A percentile compares a stretch with the other conserved stretches of the same genome.
phyloP scores from a whole-genome alignment of 2,329 filamentous ascomycete species.

The Fusarium succisae region DNA sequence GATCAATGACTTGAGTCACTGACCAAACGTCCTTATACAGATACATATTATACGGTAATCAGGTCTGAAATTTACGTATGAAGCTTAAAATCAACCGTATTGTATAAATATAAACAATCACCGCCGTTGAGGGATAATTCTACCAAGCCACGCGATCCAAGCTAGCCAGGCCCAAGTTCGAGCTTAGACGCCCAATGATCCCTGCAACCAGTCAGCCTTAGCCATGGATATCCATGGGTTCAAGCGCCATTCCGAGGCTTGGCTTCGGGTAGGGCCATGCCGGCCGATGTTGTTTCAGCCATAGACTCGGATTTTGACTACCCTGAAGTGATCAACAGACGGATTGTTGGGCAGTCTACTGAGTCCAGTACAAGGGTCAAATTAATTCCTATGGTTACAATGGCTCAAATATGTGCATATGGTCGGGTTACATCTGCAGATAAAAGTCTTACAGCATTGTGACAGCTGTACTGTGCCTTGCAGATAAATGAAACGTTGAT shows the following conservation, averaged over 20 bases:
- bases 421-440: too few relatives aligned
- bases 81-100: neutral
- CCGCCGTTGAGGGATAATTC: neutral
- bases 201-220: neutral
- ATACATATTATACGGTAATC: too few relatives aligned
- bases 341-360: neutral
- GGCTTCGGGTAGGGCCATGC: constrained; percentile 18
- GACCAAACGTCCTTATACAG: too few relatives aligned
- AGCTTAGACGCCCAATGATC: neutral
- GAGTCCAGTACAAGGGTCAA: neutral
- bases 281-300: neutral
- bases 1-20: neutral
- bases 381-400: accelerated
- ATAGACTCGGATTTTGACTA: neutral
- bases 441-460: neutral
- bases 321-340: neutral
- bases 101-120: neutral
- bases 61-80: too few relatives aligned
- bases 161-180: neutral
- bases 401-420: too few relatives aligned
- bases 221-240: neutral
- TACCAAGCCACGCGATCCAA: neutral
- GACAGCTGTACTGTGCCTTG: too few relatives aligned
- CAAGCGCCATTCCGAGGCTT: neutral
- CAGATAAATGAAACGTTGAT: neutral